These are phyloP conservation scores for Grosmannia serpens DNA, from an alignment of 2,329 filamentous ascomycete genomes.

Conservation along the genomic window DNA sequence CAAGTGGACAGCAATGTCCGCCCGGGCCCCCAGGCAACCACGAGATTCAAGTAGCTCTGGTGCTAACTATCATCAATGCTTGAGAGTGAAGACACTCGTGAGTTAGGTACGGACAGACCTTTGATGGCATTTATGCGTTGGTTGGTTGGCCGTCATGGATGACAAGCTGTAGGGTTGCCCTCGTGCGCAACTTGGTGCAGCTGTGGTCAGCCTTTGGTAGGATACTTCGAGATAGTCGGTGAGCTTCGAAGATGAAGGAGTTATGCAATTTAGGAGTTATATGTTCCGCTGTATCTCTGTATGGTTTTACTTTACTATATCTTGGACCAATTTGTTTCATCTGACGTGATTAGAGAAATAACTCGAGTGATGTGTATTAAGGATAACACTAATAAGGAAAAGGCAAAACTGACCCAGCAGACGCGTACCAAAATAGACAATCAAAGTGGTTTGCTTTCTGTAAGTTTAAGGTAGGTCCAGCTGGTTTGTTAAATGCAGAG, in stretches of 20 bases:
- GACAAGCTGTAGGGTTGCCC: background rate
- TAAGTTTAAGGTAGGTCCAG: background rate
- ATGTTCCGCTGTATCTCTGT: background rate
- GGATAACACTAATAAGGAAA: no score
- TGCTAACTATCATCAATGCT: background rate
- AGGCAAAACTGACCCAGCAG: no score
- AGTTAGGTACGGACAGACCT: background rate
- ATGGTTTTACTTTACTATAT: background rate
- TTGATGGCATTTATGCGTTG: background rate
- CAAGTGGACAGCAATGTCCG: slow-evolving; percentile 13
- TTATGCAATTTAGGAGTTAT: background rate
- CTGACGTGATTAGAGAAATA: background rate
- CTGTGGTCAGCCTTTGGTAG: background rate
- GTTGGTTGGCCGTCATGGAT: background rate
- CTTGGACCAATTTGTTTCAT: background rate
- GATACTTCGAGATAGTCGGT: no score
- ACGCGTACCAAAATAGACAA: no score
- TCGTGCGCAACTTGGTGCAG: background rate
- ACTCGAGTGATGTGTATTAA: background rate
- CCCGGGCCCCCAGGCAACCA: slow-evolving; percentile 5
- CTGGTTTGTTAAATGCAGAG: background rate
- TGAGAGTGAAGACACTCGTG: background rate
- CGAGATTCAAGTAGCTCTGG: slow-evolving; percentile 8
- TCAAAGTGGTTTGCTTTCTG: background rate
- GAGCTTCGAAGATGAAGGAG: background rate